phyloP scores from a whole-genome alignment of 139 green algal species.

The Chlorella sorokiniana region DNA sequence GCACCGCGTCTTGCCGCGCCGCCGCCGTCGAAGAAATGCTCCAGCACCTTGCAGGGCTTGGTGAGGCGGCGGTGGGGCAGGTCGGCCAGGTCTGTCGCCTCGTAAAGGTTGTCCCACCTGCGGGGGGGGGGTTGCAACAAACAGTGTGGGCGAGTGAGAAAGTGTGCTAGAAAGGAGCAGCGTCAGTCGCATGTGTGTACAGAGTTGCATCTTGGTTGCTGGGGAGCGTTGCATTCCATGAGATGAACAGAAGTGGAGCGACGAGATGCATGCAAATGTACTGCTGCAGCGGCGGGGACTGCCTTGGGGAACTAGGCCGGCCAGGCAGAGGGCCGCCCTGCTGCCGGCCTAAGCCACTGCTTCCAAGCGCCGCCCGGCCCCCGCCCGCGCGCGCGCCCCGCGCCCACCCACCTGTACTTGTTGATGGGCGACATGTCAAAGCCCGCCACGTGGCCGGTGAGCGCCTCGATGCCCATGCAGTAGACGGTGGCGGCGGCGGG shows the following conservation, averaged over 20 bases:
- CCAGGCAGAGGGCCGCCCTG: too few species aligned
- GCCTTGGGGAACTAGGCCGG: too few species aligned
- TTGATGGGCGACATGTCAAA: constrained; percentile 72
- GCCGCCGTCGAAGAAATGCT: constrained; percentile 65
- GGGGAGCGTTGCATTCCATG: too few species aligned
- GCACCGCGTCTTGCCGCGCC: not conserved
- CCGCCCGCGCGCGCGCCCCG: too few species aligned
- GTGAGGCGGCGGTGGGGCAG: constrained; percentile 70
- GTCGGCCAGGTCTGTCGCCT: constrained; percentile 56
- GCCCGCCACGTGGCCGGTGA: constrained; percentile 47
- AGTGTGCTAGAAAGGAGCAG: not conserved
- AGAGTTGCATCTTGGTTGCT: too few species aligned
- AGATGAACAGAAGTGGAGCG: too few species aligned
- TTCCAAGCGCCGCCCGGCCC: too few species aligned
- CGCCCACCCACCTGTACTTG: constrained; percentile 63
- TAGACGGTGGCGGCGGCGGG: constrained; percentile 71
- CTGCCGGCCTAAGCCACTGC: too few species aligned
- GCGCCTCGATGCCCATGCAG: constrained; percentile 75
- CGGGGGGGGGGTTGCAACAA: not conserved
- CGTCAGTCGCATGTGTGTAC: not conserved
- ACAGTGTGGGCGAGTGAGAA: not conserved
- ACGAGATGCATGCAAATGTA: too few species aligned
- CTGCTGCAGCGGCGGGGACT: too few species aligned
- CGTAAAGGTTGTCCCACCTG: constrained; percentile 70
- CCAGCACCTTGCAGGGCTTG: constrained; percentile 59